A percentile compares a stretch with the other conserved stretches of the same genome.
Evolutionary conservation across 352 stramenopile genomes (phyloP).

Genomic region (Elongisporangium senticosum): DNA sequence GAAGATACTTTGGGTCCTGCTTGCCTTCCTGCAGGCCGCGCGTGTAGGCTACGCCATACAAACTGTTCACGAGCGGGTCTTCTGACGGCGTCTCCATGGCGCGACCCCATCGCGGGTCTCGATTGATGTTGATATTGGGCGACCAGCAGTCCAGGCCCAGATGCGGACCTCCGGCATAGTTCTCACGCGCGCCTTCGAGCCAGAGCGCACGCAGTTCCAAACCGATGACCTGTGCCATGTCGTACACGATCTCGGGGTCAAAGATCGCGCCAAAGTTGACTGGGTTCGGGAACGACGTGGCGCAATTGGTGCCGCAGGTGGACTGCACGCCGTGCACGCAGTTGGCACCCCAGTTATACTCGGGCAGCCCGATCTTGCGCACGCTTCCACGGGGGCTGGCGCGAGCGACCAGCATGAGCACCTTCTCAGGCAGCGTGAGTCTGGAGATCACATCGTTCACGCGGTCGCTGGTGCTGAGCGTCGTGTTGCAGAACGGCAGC

Average conservation of each 20-base stretch:
- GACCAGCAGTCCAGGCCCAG: constrained; percentile 82
- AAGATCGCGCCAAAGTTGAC: constrained; percentile 74
- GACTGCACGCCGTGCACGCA: constrained; percentile 79
- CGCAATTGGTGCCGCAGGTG: constrained; percentile 42
- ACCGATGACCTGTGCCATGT: constrained; percentile 70
- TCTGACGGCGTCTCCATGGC: constrained; percentile 88
- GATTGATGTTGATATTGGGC: constrained; percentile 90
- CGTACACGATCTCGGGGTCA: constrained; percentile 51
- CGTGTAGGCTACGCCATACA: constrained; percentile 83
- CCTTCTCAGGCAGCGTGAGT: constrained; percentile 50
- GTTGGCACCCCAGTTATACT: constrained; percentile 88
- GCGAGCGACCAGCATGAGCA: constrained; percentile 37
- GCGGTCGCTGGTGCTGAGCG: constrained; percentile 28
- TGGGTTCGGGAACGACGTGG: constrained; percentile 83
- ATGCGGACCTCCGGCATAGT: constrained; percentile 32
- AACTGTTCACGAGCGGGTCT: constrained; percentile 76
- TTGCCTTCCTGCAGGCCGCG: constrained; percentile 63
- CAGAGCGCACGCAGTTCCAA: constrained; percentile 44
- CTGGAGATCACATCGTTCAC: constrained; percentile 53
- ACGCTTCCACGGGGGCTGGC: constrained; percentile 43
- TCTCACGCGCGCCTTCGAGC: constrained; percentile 42
- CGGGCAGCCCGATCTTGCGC: constrained; percentile 49
- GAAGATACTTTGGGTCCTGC: constrained; percentile 34
- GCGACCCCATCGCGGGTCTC: constrained; percentile 86
- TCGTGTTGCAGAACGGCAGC: constrained; percentile 59